Conservation (phyloP, 371 early-diverging fungal genomes). For the Apophysomyces trapeziformis region DNA sequence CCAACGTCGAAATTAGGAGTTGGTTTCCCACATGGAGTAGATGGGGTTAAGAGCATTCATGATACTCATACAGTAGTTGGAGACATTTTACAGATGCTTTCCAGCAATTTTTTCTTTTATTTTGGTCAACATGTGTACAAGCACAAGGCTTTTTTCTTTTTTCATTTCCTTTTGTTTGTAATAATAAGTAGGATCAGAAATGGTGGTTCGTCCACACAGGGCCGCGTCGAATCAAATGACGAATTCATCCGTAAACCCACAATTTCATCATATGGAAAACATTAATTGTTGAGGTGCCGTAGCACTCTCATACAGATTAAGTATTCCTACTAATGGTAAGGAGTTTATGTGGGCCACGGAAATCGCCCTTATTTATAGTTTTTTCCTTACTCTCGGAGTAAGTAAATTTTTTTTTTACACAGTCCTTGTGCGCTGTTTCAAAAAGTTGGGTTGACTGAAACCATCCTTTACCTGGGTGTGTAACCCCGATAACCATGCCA, state of each 20-base stretch:
- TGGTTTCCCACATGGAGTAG: no score
- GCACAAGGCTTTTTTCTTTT: background rate
- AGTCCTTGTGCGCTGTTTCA: no score
- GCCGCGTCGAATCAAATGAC: slow-evolving; percentile 44
- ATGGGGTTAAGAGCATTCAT: no score
- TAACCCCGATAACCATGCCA: no score
- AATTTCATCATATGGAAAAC: slow-evolving; percentile 53
- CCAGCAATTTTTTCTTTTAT: no score
- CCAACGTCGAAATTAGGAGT: no score
- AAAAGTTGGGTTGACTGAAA: no score
- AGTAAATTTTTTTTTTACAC: background rate
- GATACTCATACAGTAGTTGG: no score
- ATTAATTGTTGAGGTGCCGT: slow-evolving; percentile 35
- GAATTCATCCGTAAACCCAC: slow-evolving; percentile 48
- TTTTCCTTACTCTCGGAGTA: slow-evolving; percentile 1
- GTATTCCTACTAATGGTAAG: slow-evolving; percentile 50
- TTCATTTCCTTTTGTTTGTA: slow-evolving; percentile 25
- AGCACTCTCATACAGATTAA: slow-evolving; percentile 46
- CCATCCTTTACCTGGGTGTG: no score
- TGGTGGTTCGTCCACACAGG: slow-evolving; percentile 35
- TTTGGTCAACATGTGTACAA: no score
- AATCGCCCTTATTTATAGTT: slow-evolving; percentile 16
- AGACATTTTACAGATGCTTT: no score
- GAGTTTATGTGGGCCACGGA: slow-evolving; percentile 16
- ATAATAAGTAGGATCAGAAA: slow-evolving; percentile 37